Percentiles rank a stretch among this genome's conserved stretches.
These are phyloP conservation scores for Xylaria sp. DNA, from an alignment of 2,329 filamentous ascomycete species.

Conservation along the genomic window DNA sequence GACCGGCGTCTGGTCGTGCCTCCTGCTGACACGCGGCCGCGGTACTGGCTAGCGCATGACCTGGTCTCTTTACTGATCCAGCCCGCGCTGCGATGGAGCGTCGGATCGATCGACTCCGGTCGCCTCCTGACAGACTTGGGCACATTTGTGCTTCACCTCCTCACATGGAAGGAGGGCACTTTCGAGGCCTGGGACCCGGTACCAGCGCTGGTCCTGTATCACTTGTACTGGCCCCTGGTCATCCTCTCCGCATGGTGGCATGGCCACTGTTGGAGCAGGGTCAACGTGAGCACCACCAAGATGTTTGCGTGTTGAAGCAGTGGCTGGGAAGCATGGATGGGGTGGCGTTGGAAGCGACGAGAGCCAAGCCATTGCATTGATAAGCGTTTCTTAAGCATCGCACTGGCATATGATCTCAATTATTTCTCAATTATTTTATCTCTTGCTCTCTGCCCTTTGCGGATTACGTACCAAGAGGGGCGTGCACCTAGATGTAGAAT, in stretches of 20 bases:
- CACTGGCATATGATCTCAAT: too few species aligned
- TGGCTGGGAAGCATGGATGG: too few species aligned
- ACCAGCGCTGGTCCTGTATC: constrained; percentile 60
- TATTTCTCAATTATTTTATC: too few species aligned
- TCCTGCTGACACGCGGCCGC: constrained; percentile 31
- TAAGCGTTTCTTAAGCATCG: too few species aligned
- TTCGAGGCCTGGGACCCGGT: constrained; percentile 58
- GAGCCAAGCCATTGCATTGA: too few species aligned
- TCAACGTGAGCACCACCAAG: constrained; percentile 69
- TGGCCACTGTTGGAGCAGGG: constrained; percentile 60
- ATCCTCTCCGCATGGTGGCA: constrained; percentile 50
- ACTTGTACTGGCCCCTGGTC: constrained; percentile 56
- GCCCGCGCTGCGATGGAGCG: constrained; percentile 42
- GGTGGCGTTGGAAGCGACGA: too few species aligned
- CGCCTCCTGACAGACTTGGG: constrained; percentile 28
- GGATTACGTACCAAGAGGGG: too few species aligned
- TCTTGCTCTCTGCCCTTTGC: too few species aligned
- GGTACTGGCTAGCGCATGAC: constrained; percentile 72
- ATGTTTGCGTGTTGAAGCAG: constrained; percentile 27
- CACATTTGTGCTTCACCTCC: constrained; percentile 42
- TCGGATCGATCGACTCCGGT: constrained; percentile 22
- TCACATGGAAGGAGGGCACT: constrained; percentile 57
- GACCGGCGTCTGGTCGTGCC: constrained; percentile 20
- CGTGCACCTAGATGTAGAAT: too few species aligned
- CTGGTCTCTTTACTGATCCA: constrained; percentile 55